Base-by-base conservation (phyloP, 495 filamentous ascomycete species). In the Tuber indicum region DNA sequence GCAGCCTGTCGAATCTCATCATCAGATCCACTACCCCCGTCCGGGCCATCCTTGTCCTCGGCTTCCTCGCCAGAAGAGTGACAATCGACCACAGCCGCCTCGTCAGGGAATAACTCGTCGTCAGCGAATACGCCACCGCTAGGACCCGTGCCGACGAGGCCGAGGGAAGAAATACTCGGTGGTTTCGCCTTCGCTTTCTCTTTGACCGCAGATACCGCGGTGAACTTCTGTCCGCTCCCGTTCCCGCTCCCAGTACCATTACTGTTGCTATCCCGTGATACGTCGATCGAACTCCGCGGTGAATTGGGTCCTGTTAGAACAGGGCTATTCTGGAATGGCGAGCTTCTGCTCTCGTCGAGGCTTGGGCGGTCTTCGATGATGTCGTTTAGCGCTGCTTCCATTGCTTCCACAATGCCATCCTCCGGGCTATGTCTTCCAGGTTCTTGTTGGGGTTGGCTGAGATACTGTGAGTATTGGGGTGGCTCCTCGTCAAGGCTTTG, bases 1-100 rank as follows among this genome's bases (percentile, higher is more conserved):
- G 94, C 94, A 58, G 96, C 96, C 87, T 97, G 92, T 77, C 97
- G 94, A 41, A 99, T 92, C 75, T 93, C 93, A 75, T 97, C 94
- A 45, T 92, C 91, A 10, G 88, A 85, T 39, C 92, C 87, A 36
- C 88, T 78, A n/a, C 41, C 69, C 66, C 77, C 77, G 39, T 66
- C 71, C 2, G 72, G 49, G 17, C 72, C 43, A n/a, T 79, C 71
- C 17, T 78, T 79, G 41, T 76, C 78, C 21, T 80, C 74, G 9
- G 74, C 72, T 47, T 74, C 78, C 46, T 62, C 78, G 7, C 70
- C 73, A 66, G 78, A 80, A 3, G 77, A 76, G 16, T 47, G 74
- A 66, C 74, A 76, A 62, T 76, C 78, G 26, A 74, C 74, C 26
- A 71, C 46, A 47, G 71, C 74, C 42, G 75, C 74, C 23, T 97